phyloP scores from a whole-genome alignment of 2,329 filamentous ascomycete species.

The Hymenoscyphus linearis region DNA sequence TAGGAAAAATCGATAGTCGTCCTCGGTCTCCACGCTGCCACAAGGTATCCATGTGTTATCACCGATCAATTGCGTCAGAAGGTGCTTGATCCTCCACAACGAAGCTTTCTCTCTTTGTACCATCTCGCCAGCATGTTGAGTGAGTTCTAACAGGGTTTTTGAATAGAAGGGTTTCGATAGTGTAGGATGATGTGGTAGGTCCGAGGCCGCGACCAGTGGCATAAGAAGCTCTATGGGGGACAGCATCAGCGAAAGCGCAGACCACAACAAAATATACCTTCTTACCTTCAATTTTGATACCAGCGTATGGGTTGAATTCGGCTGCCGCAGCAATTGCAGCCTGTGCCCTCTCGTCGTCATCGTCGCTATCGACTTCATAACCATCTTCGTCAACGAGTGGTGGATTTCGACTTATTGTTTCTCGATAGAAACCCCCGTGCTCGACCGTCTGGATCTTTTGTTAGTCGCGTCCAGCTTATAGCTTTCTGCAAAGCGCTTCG shows the following conservation, averaged over 20 bases:
- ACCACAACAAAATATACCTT: constrained; percentile 11
- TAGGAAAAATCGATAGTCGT: constrained; percentile 48
- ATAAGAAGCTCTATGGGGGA: constrained; percentile 58
- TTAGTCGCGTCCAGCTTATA: constrained; percentile 12
- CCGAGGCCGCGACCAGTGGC: constrained; percentile 68
- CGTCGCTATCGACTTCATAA: constrained; percentile 68
- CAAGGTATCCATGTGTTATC: constrained; percentile 67
- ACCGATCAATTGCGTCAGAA: constrained; percentile 68
- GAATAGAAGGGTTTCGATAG: constrained; percentile 71
- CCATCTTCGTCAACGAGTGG: constrained; percentile 71
- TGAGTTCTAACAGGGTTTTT: constrained; percentile 65
- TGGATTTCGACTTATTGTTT: constrained; percentile 70
- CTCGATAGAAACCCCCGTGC: constrained; percentile 66
- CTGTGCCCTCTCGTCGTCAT: constrained; percentile 58
- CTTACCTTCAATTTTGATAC: constrained; percentile 66
- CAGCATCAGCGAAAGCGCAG: constrained; percentile 28
- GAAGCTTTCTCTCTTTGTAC: constrained; percentile 70
- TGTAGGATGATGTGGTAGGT: constrained; percentile 68
- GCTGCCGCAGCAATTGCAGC: constrained; percentile 58
- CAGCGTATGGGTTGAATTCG: constrained; percentile 69
- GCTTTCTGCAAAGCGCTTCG: not conserved
- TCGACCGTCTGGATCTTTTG: constrained; percentile 54
- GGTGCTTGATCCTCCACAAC: constrained; percentile 68
- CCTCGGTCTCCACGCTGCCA: constrained; percentile 49
- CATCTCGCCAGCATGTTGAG: constrained; percentile 62